Base-by-base conservation (phyloP, 768 basidiomycete genomes). In the Gyrodon lividus region DNA sequence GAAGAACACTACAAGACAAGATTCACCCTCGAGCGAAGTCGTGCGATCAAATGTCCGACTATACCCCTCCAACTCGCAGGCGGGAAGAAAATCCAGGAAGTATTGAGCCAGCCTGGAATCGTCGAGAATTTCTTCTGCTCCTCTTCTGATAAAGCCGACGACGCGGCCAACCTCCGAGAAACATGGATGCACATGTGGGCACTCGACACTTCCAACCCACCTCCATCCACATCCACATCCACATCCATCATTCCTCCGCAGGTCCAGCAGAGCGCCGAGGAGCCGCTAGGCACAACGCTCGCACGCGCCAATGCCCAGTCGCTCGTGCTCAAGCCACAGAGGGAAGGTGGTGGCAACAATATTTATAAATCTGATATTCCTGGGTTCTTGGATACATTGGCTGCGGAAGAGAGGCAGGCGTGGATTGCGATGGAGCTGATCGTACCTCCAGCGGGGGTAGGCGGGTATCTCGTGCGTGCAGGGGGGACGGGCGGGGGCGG, bases 351-450 rank as follows among this genome's bases (percentile, higher is more conserved):
- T 1, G 96, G 96, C 7, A 97, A 98, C 61, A 99, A 99, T 60
- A 79, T 98, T 22, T 98, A 98, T 71, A 88, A 89, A 53, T 74
- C 73, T 3, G 83, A 84, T 43, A 96, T 98, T 43, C 90, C 89
- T 0, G 56, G 73, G 0, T 93, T 92, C 69, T 73, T 99, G 2
- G 81, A 85, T 13, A 62, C 62, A 6, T 73, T 98, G 3, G 78
- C 79, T 0, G 67, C 60, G 2, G 63, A 73, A 47, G 89, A 90
- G 61, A 79, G 86, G 7, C 78, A 82, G 56, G 93, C 89, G 2
- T 99, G 96, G 90, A 93, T 98, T 48, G 89, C 95, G 28, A 98
- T 98, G 96, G 86, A 88, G 54, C 73, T 98, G 59, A 99, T 99
- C 55, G 72, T 75, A 17, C 86, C 93, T 1, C 95, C 95, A 0